A percentile compares a stretch with the other conserved stretches of the same genome.
Evolutionary conservation across 495 filamentous ascomycete species (phyloP).

Genomic region (Jackrogersella minutella): DNA sequence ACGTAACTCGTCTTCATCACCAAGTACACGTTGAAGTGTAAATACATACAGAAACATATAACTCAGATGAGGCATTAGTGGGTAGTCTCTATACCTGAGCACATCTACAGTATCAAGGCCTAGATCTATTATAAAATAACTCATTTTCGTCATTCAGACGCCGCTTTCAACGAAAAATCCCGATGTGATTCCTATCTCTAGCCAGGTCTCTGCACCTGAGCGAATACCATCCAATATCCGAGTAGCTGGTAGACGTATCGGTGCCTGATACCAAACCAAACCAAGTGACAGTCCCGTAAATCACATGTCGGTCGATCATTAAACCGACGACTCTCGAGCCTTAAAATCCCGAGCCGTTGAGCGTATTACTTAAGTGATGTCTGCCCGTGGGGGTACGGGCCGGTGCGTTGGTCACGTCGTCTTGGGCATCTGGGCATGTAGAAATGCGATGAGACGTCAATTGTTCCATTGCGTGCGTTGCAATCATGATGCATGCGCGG

Average conservation of each 20-base stretch:
- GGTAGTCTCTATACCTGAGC: too few relatives aligned
- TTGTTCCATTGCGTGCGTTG: slow-evolving; percentile 10
- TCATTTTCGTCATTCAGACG: too few relatives aligned
- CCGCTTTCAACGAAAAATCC: too few relatives aligned
- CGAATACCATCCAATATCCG: not conserved
- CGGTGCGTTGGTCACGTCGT: slow-evolving; percentile 26
- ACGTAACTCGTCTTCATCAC: too few relatives aligned
- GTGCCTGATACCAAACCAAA: not conserved
- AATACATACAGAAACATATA: too few relatives aligned
- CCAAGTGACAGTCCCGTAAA: not conserved
- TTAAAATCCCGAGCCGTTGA: not conserved
- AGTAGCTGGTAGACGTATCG: not conserved
- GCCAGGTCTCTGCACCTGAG: not conserved
- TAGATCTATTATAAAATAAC: too few relatives aligned
- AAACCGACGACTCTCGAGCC: slow-evolving; percentile 1
- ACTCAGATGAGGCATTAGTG: too few relatives aligned
- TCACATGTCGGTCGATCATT: slow-evolving; percentile 25
- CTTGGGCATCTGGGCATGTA: slow-evolving; percentile 28
- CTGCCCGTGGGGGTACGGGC: slow-evolving; percentile 17
- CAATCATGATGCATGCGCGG: slow-evolving; percentile 9
- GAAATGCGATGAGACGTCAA: not conserved
- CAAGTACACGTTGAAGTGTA: too few relatives aligned
- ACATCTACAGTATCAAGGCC: too few relatives aligned
- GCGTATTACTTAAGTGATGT: not conserved
- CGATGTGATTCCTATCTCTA: not conserved